A percentile compares a stretch with the other conserved stretches of the same genome.
Evolutionary conservation across 2,329 filamentous ascomycete species (phyloP).

Genomic region (Rhynchosporium agropyri): DNA sequence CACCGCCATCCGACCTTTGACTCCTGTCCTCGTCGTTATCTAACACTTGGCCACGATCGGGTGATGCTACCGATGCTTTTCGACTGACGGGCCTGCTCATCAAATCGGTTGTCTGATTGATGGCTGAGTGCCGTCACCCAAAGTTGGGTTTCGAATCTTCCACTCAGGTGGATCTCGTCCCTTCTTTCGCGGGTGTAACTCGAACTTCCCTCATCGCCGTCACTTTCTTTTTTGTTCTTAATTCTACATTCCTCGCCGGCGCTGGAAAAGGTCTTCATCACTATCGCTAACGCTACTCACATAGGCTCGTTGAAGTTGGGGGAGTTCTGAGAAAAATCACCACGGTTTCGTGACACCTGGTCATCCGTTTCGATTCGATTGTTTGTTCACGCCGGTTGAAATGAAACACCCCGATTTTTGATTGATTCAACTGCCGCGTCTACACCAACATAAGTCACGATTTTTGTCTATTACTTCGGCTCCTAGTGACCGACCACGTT

Average conservation of each 20-base stretch:
- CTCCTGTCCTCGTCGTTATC: slow-evolving; percentile 12
- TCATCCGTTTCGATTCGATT: slow-evolving; percentile 25
- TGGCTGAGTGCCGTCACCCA: slow-evolving; percentile 20
- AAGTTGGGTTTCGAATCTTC: slow-evolving; percentile 27
- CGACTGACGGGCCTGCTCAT: slow-evolving; percentile 15
- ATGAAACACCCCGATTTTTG: slow-evolving; percentile 31
- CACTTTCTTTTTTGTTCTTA: slow-evolving; percentile 5
- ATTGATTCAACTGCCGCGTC: slow-evolving; percentile 20
- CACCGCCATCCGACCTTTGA: slow-evolving; percentile 32
- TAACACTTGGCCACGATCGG: slow-evolving; percentile 3
- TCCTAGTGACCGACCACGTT: slow-evolving; percentile 41
- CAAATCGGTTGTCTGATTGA: slow-evolving; percentile 19
- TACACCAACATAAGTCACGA: slow-evolving; percentile 29
- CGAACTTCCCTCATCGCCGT: slow-evolving; percentile 12
- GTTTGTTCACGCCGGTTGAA: slow-evolving; percentile 19
- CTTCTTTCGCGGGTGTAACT: slow-evolving; percentile 1
- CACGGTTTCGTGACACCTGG: slow-evolving; percentile 16
- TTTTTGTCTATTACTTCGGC: slow-evolving; percentile 34
- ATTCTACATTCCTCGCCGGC: slow-evolving; percentile 16
- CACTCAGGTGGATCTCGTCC: slow-evolving; percentile 13
- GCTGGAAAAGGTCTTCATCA: slow-evolving; percentile 26
- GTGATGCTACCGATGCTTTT: slow-evolving; percentile 13
- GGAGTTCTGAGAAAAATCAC: slow-evolving; percentile 6
- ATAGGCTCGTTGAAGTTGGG: slow-evolving; percentile 23
- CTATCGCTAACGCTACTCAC: slow-evolving; percentile 24